phyloP scores from a whole-genome alignment of 768 basidiomycete species.

The Trametes coccinea region DNA sequence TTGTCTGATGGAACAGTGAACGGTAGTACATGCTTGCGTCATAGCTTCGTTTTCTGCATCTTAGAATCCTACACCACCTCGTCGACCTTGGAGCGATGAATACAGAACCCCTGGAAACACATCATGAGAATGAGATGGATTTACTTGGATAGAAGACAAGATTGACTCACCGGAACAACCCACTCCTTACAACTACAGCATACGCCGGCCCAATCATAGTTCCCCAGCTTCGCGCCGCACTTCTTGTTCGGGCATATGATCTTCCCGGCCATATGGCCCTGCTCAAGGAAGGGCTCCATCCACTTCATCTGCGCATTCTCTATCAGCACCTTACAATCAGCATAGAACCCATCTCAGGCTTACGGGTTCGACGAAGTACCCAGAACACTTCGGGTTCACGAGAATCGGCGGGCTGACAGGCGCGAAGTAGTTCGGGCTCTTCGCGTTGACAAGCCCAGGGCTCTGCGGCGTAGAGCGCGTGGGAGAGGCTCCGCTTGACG shows the following conservation, averaged over 20 bases:
- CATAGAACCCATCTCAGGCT: conserved; percentile 31
- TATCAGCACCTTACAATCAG: too few relatives aligned
- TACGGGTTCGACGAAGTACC: conserved; percentile 96
- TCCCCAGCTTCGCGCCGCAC: conserved; percentile 89
- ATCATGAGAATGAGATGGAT: background rate
- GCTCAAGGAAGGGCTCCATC: conserved; percentile 85
- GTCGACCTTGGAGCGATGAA: conserved; percentile 55
- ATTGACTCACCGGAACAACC: conserved; percentile 78
- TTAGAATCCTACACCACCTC: conserved; percentile 38
- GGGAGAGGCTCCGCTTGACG: conserved; percentile 16
- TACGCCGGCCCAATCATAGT: conserved; percentile 96
- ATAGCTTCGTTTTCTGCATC: too few relatives aligned
- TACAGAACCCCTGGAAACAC: conserved; percentile 49
- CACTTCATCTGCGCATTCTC: conserved; percentile 67
- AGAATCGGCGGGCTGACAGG: conserved; percentile 62
- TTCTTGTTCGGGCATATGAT: conserved; percentile 90
- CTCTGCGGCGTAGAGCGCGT: conserved; percentile 29
- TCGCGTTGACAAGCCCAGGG: conserved; percentile 7
- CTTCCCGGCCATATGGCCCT: conserved; percentile 84
- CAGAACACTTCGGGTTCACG: conserved; percentile 83
- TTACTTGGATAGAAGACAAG: background rate
- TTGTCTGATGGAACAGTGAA: too few relatives aligned
- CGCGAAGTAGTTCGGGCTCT: conserved; percentile 19
- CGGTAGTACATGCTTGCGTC: too few relatives aligned
- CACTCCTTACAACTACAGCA: conserved; percentile 90